Conservation (phyloP, 2,329 filamentous ascomycete species). For the Fusarium nygamai region DNA sequence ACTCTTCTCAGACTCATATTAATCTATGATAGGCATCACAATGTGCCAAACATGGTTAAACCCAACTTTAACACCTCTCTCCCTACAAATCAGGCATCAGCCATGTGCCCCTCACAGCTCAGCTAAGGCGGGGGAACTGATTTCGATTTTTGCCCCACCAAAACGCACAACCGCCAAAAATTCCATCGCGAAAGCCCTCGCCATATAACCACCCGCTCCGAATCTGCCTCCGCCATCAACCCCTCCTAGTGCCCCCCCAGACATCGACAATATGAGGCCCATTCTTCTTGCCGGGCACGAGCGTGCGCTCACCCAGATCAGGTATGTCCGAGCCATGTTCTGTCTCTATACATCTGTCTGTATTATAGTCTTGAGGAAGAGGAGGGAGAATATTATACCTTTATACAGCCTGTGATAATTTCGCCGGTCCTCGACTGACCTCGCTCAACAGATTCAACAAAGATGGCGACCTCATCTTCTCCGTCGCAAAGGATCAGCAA, state of each 20-base stretch:
- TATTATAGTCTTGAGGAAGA: neutral
- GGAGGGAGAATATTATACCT: conserved; percentile 12
- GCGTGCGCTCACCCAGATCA: conserved; percentile 94
- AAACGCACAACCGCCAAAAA: conserved; percentile 59
- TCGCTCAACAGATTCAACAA: conserved; percentile 75
- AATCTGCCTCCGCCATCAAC: conserved; percentile 45
- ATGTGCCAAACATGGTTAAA: conserved; percentile 15
- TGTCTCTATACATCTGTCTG: neutral
- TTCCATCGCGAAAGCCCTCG: conserved; percentile 51
- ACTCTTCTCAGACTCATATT: conserved; percentile 13
- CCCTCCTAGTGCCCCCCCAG: conserved; percentile 41
- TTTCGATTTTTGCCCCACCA: conserved; percentile 50
- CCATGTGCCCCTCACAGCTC: conserved; percentile 21
- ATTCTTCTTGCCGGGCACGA: conserved; percentile 97
- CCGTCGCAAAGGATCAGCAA: conserved; percentile 93
- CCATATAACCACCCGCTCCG: conserved; percentile 46
- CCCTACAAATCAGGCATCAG: conserved; percentile 17
- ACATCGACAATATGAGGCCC: conserved; percentile 81
- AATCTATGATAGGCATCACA: conserved; percentile 22
- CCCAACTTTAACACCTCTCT: conserved; percentile 22
- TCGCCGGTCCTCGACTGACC: conserved; percentile 25
- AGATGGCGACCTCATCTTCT: conserved; percentile 97
- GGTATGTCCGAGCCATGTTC: conserved; percentile 59
- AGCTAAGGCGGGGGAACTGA: conserved; percentile 32
- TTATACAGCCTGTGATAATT: conserved; percentile 1